These are phyloP conservation scores for Gryganskiella cystojenkinii DNA, from an alignment of 192 early-diverging fungal genomes.

Conservation along the genomic window DNA sequence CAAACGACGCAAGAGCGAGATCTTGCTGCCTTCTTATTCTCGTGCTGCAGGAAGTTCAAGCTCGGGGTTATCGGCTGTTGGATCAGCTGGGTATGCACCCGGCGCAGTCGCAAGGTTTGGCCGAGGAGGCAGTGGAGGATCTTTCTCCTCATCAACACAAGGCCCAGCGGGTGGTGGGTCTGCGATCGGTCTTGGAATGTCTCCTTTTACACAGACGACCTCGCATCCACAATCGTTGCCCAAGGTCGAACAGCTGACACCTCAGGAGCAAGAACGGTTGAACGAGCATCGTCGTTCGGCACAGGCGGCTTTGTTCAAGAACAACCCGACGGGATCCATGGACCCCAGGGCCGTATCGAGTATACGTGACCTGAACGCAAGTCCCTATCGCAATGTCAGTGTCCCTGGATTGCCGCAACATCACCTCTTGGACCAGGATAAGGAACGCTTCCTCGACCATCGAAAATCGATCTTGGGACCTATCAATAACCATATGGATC, in stretches of 20 bases:
- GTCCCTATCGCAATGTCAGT: neutral
- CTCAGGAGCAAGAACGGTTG: slow-evolving; percentile 33
- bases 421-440: slow-evolving; percentile 15
- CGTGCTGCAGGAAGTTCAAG: neutral
- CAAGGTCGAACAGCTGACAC: slow-evolving; percentile 21
- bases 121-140: no score
- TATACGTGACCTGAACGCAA: neutral
- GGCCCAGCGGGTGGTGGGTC: neutral
- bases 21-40: slow-evolving; percentile 23
- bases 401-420: slow-evolving; percentile 9
- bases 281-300: slow-evolving; percentile 43
- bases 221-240: slow-evolving; percentile 5
- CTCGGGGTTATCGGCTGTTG: neutral
- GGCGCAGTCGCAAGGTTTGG: slow-evolving; percentile 2
- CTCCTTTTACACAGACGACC: slow-evolving; percentile 11
- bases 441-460: slow-evolving; percentile 33
- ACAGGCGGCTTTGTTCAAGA: slow-evolving; percentile 22
- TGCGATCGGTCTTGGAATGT: slow-evolving; percentile 23
- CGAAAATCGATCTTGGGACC: slow-evolving; percentile 34
- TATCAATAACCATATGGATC: slow-evolving; percentile 6
- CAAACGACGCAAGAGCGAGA: slow-evolving; percentile 40
- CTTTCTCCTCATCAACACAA: no score
- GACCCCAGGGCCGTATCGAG: neutral
- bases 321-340: slow-evolving; percentile 5
- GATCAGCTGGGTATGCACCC: neutral